Evolutionary conservation across 106 monocot genomes (phyloP), one percentile per base, ranked within the genome.

Genomic region (Apostasia ramifera): DNA sequence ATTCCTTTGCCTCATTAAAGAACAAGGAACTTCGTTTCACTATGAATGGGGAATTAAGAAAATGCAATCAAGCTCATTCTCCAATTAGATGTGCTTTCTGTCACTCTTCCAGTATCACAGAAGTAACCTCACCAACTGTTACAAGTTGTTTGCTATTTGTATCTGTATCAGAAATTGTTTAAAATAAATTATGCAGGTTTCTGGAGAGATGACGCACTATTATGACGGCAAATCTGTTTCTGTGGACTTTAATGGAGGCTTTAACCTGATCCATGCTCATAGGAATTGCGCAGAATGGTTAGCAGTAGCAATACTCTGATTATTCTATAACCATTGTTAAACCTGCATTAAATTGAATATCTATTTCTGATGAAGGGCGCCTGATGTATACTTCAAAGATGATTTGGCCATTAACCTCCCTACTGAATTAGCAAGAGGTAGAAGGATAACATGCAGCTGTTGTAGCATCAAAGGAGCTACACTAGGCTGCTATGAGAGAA

Each of bases 151-250:
- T 65, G 8, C 48, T 65, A 2, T 26, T 26, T 1, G 47, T 49
- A 48, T 56, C n/a, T 2, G 4, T 65, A 13, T 15, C 14, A 2
- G 26, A 57, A 9, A 3, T 59, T 45, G 38, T 70, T 14, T 12
- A 58, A 38, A 66, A 8, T n/a, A 11, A 54, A 63, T 37, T 65
- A 70, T 78, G 37, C 79, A 98, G 97, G 76, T 81, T 73, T 85
- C 90, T 83, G 97, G 97, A 51, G 85, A 87, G 70, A 92, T 98
- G 85, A 83, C 90, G 71, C 93, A 90, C 59, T 93, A 90, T 75
- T 81, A 73, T 63, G 81, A 90, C 70, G 87, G 97, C 5, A 85
- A 83, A 53, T 90, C 83, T 66, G 87, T 90, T 38, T 70, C 70
- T 73, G 70, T 74, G 13, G 81, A 85, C 69, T 74, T 77, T 69